Conservation (phyloP, 257 asterid species). For the Paulownia fortunei region DNA sequence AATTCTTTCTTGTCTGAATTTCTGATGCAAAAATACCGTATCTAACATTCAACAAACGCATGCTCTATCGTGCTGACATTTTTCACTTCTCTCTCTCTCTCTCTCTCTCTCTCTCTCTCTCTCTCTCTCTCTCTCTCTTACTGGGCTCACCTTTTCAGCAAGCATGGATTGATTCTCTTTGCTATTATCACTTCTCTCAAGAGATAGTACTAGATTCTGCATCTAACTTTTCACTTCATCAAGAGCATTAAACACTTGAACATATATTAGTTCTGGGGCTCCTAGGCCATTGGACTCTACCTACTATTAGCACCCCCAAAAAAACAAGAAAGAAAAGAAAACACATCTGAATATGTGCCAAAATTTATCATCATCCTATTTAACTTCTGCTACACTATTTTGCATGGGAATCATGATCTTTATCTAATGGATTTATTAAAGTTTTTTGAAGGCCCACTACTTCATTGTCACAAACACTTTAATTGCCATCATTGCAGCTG, state of each 20-base stretch:
- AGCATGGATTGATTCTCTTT: slow-evolving; percentile 49
- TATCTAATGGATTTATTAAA: background rate
- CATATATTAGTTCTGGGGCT: too few species aligned
- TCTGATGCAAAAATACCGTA: slow-evolving; percentile 21
- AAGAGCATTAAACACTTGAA: background rate
- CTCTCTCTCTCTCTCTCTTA: background rate
- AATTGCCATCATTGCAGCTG: slow-evolving; percentile 40
- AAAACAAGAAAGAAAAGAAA: background rate
- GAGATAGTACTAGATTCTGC: slow-evolving; percentile 60
- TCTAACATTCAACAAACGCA: slow-evolving; percentile 46
- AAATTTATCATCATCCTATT: too few species aligned
- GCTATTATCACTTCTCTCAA: slow-evolving; percentile 40
- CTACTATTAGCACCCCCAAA: too few species aligned
- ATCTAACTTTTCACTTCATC: slow-evolving; percentile 34
- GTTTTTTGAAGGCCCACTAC: slow-evolving; percentile 13
- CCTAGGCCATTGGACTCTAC: slow-evolving; percentile 1
- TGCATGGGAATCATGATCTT: slow-evolving; percentile 43
- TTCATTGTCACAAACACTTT: slow-evolving; percentile 4
- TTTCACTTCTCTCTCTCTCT: background rate
- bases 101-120: background rate
- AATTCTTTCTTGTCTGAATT: slow-evolving; percentile 36
- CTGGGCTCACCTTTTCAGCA: slow-evolving; percentile 52
- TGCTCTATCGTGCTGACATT: slow-evolving; percentile 44
- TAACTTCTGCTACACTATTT: background rate
- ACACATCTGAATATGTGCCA: slow-evolving; percentile 11